Base-by-base conservation (phyloP, 305 asterid species). In the Fraxinus paxiana region DNA sequence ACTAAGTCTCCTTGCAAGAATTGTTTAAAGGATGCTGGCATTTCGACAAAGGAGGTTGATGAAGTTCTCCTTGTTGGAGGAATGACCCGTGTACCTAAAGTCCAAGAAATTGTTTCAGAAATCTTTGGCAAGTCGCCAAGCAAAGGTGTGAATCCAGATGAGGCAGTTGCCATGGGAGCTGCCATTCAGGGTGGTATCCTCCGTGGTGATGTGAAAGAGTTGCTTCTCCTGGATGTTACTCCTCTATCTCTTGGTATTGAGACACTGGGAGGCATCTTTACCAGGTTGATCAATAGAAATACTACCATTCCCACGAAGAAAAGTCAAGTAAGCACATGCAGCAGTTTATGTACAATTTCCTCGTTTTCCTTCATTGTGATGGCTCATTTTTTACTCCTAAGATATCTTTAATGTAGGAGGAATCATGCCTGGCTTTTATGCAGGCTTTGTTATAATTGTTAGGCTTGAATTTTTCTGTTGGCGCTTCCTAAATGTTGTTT, bases 11-110 rank as follows among this genome's bases (percentile, higher is more conserved):
- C 93, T 34, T 88, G 93, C 73, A 84, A 83, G 83, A 90, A 88
- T 54, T 88, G 91, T 81, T 80, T 90, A 80, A 90, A 87, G 82
- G 93, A 90, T 80, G 93, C 93, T 5, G 93, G 91, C 2, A 72
- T 90, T 22, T 85, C 90, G 0, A 82, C 84, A 5, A 87, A 87
- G 76, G 93, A 90, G 59, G 84, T 90, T 31, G 87, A 88, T 70
- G 93, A 90, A 82, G 93, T 90, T 51, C 86, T 90, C 9, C 91
- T 90, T 13, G 93, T 90, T 31, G 93, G 93, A 15, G 93, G 93
- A 6, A 88, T 88, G 93, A 87, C 91, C 67, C 90, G 91, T 75
- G 91, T 90, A 31, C 93, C 93, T 2, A 90, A 88, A 78, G 91
- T 90, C 72, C 93, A 88, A 78, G 89, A 90, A 75, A 82, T 87